Evolutionary conservation across 352 stramenopile species (phyloP).

Genomic region (Globisporangium alternatum): DNA sequence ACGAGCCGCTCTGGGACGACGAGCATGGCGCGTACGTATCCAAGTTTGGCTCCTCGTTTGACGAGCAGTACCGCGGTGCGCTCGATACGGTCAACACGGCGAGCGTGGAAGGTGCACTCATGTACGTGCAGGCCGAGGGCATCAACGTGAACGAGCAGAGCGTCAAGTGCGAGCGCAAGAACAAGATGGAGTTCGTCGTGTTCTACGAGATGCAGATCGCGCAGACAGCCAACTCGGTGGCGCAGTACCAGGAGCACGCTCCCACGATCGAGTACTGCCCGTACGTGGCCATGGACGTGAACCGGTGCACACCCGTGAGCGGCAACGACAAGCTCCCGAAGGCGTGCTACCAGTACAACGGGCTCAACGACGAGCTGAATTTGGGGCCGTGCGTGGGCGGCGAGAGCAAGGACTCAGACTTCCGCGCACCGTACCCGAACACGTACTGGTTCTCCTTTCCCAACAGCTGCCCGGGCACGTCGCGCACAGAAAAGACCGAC

Average conservation of each 20-base stretch:
- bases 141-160: conserved; percentile 32
- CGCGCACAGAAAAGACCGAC: conserved; percentile 45
- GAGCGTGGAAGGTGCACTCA: conserved; percentile 72
- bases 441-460: conserved; percentile 78
- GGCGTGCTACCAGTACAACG: conserved; percentile 50
- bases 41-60: conserved; percentile 26
- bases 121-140: conserved; percentile 78
- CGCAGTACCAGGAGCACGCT: conserved; percentile 22
- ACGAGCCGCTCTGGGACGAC: conserved; percentile 39
- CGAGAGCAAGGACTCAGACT: conserved; percentile 36
- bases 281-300: conserved; percentile 56
- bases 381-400: conserved; percentile 51
- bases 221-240: conserved; percentile 19
- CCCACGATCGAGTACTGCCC: conserved; percentile 47
- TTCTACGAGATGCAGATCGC: conserved; percentile 34
- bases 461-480: conserved; percentile 47
- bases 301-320: conserved; percentile 22
- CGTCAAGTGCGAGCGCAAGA: conserved; percentile 31
- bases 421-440: conserved; percentile 48
- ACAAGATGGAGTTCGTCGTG: conserved; percentile 31
- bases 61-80: conserved; percentile 23
- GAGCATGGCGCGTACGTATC: conserved; percentile 25
- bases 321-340: conserved; percentile 36
- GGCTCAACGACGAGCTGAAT: conserved; percentile 37
- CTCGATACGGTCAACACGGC: conserved; percentile 79